Evolutionary conservation across 108 stramenopile species (phyloP), one percentile per base, ranked within the genome.

Genomic region (Pseudonitzschia multiseries): DNA sequence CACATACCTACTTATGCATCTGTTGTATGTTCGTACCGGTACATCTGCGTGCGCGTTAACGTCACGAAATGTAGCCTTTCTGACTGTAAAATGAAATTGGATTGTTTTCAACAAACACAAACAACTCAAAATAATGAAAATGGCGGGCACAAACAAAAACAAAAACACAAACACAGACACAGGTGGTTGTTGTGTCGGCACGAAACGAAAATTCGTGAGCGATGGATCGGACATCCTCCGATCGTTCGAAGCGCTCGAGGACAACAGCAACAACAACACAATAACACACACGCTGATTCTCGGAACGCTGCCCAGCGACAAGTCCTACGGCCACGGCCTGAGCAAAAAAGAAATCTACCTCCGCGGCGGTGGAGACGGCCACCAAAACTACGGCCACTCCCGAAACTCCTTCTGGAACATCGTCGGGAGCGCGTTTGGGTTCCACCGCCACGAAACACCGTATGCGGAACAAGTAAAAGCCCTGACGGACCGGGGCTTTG

Each of bases 171-270:
- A n/a, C n/a, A n/a, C n/a, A n/a, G n/a, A n/a, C n/a, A n/a, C n/a
- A n/a, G n/a, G n/a, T n/a, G n/a, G n/a, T n/a, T n/a, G n/a, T n/a
- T n/a, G n/a, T n/a, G n/a, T n/a, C n/a, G n/a, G 54, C 54, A 56
- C 12, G 54, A 56, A 56, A 56, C 54, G 54, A 56, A 56, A 56
- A 56, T 56, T 26, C 26, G 24, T 56, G 22, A 56, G 54, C 54
- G 54, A 56, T 10, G 54, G 54, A 26, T 22, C 24, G 26, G 54
- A 56, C 10, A 20, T 56, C 20, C 54, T 56, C 10, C 22, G 24
- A 56, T 56, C 54, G 1, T 56, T 56, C 24, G 9, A 9, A 4
- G 54, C 54, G 4, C 54, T 56, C n/a, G 54, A 56, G 10, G 54
- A 22, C 10, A 22, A 56, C 24, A n/a, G n/a, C n/a, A n/a, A n/a